Evolutionary conservation across 768 basidiomycete species (phyloP).

Genomic region (Strobilomyces confusus): DNA sequence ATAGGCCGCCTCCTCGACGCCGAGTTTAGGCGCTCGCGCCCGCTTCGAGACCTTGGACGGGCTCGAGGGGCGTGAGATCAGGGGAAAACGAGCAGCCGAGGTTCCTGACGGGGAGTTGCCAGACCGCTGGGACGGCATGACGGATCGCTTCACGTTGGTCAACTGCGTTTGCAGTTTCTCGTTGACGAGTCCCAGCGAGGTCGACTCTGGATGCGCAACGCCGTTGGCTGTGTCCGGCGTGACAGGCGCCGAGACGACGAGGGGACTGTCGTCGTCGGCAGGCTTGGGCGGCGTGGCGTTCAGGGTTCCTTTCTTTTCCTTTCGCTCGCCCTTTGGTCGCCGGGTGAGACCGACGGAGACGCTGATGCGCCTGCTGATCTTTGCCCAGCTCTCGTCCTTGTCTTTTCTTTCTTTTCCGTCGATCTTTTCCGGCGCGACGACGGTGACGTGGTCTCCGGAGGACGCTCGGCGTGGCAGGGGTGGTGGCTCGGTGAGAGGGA

Average conservation of each 20-base stretch:
- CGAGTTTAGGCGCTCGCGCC: conserved; percentile 51
- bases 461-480: conserved; percentile 3
- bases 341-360: conserved; percentile 47
- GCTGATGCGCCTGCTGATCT: conserved; percentile 60
- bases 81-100: conserved; percentile 18
- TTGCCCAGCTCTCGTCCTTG: conserved; percentile 55
- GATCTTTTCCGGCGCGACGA: conserved; percentile 31
- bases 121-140: conserved; percentile 18
- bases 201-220: conserved; percentile 9
- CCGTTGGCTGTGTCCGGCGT: conserved; percentile 6
- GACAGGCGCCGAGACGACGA: conserved; percentile 5
- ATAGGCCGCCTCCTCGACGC: conserved; percentile 58
- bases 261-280: conserved; percentile 15
- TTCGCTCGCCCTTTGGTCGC: conserved; percentile 34
- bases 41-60: conserved; percentile 36
- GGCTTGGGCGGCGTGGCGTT: conserved; percentile 29
- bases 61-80: conserved; percentile 28
- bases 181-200: conserved; percentile 25
- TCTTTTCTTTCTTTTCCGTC: conserved; percentile 36
- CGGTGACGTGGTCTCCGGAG: conserved; percentile 34
- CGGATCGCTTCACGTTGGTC: conserved; percentile 25
- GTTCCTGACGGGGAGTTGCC: conserved; percentile 18
- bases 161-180: conserved; percentile 25
- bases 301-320: conserved; percentile 28
- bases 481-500: conserved; percentile 3